Evolutionary conservation across 225 moss, liverwort and hornwort species (phyloP).

Genomic region (Anthoceros angustus): DNA sequence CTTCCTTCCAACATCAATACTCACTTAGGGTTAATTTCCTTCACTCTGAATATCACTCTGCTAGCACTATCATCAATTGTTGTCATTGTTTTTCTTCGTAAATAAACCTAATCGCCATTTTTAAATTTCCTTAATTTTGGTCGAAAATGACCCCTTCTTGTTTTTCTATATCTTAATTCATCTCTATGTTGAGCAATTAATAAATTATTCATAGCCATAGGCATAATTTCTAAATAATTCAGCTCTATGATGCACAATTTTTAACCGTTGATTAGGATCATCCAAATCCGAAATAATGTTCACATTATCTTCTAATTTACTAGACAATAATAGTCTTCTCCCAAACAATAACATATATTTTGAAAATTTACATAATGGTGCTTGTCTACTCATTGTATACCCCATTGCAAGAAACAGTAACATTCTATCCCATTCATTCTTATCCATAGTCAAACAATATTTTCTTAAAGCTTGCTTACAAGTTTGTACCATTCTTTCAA

Average conservation of each 20-base stretch:
- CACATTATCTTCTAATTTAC: not conserved
- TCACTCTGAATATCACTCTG: not conserved
- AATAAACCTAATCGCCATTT: not conserved
- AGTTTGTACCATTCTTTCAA: not conserved
- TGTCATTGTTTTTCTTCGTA: not conserved
- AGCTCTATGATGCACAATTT: not conserved
- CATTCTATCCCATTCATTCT: not conserved
- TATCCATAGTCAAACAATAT: not conserved
- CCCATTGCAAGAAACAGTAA: not conserved
- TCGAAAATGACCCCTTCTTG: not conserved
- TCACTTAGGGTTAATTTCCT: not conserved
- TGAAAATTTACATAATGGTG: not conserved
- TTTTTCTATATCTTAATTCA: not conserved
- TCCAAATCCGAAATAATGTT: not conserved
- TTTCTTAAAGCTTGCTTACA: not conserved
- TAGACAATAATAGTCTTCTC: not conserved
- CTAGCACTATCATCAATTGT: not conserved
- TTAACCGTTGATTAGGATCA: not conserved
- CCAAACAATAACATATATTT: not conserved
- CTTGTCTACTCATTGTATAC: not conserved
- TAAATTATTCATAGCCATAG: not conserved
- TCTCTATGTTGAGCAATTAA: not conserved
- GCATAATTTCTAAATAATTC: not conserved
- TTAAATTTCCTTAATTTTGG: not conserved
- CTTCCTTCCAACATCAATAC: not conserved